phyloP scores from a whole-genome alignment of 352 stramenopile genomes.

The Phytopythium ostracodes region DNA sequence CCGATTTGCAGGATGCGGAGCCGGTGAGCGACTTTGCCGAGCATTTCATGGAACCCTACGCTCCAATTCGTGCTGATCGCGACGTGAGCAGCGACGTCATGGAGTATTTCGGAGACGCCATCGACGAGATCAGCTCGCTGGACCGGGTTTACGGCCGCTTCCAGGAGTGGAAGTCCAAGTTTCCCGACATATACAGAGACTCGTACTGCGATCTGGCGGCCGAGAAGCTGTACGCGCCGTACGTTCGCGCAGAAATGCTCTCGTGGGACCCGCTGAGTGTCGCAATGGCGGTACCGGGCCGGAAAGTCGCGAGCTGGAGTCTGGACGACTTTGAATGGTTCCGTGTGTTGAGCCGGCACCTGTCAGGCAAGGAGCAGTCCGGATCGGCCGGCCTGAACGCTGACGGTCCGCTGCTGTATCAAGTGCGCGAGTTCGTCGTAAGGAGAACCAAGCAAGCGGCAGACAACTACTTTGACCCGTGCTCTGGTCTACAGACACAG shows the following conservation, averaged over 20 bases:
- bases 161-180: slow-evolving; percentile 68
- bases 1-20: not conserved
- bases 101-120: slow-evolving; percentile 54
- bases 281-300: slow-evolving; percentile 7
- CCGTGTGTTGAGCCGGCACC: slow-evolving; percentile 33
- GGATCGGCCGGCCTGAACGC: not conserved
- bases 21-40: slow-evolving; percentile 9
- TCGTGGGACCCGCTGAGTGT: slow-evolving; percentile 59
- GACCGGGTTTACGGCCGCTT: slow-evolving; percentile 56
- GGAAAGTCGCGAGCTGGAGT: slow-evolving; percentile 16
- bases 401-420: slow-evolving; percentile 29
- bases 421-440: slow-evolving; percentile 56
- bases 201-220: slow-evolving; percentile 56
- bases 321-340: slow-evolving; percentile 55
- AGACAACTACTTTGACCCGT: slow-evolving; percentile 51
- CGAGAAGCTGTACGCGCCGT: slow-evolving; percentile 58
- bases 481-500: slow-evolving; percentile 47
- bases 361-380: slow-evolving; percentile 8
- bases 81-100: not conserved
- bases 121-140: slow-evolving; percentile 69
- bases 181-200: slow-evolving; percentile 63
- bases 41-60: slow-evolving; percentile 28
- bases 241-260: slow-evolving; percentile 59
- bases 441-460: slow-evolving; percentile 29
- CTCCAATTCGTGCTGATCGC: slow-evolving; percentile 1